phyloP scores from a whole-genome alignment of 768 basidiomycete genomes.

The Galerina sulciceps region DNA sequence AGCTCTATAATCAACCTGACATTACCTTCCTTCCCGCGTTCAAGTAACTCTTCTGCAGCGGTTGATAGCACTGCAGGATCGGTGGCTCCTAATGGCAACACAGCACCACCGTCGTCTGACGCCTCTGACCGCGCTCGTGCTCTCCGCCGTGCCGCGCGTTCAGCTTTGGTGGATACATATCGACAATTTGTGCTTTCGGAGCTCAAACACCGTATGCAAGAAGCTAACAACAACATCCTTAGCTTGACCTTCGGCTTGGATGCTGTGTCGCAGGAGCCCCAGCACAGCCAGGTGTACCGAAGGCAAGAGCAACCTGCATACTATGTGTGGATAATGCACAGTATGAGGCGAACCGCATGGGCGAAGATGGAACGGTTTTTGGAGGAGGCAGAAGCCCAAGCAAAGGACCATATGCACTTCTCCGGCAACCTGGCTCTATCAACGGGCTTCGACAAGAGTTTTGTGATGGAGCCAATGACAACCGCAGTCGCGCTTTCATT shows the following conservation, averaged over 20 bases:
- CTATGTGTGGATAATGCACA: constrained; percentile 57
- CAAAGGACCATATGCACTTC: background rate
- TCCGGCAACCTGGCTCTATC: background rate
- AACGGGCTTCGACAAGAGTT: background rate
- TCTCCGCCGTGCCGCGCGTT: constrained; percentile 66
- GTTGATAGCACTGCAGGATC: background rate
- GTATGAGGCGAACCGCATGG: constrained; percentile 51
- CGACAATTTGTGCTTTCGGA: constrained; percentile 64
- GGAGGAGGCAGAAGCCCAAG: constrained; percentile 34
- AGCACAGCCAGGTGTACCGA: constrained; percentile 4
- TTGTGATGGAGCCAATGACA: constrained; percentile 26
- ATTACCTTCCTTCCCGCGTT: constrained; percentile 29
- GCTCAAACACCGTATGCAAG: constrained; percentile 42
- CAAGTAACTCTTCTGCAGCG: constrained; percentile 28
- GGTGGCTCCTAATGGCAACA: constrained; percentile 20
- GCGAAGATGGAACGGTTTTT: constrained; percentile 45
- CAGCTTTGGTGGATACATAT: constrained; percentile 68
- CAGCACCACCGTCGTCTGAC: constrained; percentile 31
- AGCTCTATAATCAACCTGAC: constrained; percentile 36
- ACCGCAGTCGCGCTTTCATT: constrained; percentile 35
- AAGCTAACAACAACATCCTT: constrained; percentile 15
- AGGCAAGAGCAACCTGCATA: constrained; percentile 40
- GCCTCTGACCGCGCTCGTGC: constrained; percentile 36
- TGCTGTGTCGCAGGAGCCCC: constrained; percentile 15
- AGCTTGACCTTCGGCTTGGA: constrained; percentile 14